Percentiles rank a stretch among this genome's conserved stretches.
These are phyloP conservation scores for Pseudogymnoascus sp. DNA, from an alignment of 2,329 filamentous ascomycete genomes.

Conservation along the genomic window DNA sequence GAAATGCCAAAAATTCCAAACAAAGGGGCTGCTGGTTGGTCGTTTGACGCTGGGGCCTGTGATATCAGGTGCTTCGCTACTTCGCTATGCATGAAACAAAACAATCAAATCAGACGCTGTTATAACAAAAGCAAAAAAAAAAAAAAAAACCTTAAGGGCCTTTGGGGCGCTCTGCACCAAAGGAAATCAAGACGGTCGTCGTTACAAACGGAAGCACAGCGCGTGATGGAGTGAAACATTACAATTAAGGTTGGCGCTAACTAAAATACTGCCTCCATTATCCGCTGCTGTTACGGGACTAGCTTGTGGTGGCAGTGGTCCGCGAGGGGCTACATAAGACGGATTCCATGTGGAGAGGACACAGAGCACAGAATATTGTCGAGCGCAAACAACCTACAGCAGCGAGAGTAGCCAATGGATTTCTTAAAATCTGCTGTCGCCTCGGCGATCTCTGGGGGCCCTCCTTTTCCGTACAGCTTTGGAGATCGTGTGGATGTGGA, in stretches of 20 bases:
- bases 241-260: conserved; percentile 5
- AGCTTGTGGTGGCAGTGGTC: not conserved
- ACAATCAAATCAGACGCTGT: not conserved
- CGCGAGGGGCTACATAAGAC: not conserved
- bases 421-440: conserved; percentile 97
- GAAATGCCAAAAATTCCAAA: not conserved
- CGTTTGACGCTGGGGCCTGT: not conserved
- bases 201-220: not conserved
- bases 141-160: not conserved
- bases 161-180: not conserved
- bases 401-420: conserved; percentile 58
- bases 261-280: not conserved
- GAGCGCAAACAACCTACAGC: not conserved
- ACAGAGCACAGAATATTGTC: conserved; percentile 1
- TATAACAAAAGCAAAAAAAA: not conserved
- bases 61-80: not conserved
- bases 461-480: conserved; percentile 85
- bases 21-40: not conserved
- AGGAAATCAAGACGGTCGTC: not conserved
- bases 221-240: conserved; percentile 5
- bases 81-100: not conserved
- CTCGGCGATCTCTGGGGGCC: conserved; percentile 90
- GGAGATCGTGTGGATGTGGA: conserved; percentile 88
- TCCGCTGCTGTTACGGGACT: conserved; percentile 3
- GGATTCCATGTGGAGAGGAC: conserved; percentile 4